Evolutionary conservation across 768 basidiomycete genomes (phyloP), one percentile per base, ranked within the genome.

Genomic region (Lactarius sanguifluus): DNA sequence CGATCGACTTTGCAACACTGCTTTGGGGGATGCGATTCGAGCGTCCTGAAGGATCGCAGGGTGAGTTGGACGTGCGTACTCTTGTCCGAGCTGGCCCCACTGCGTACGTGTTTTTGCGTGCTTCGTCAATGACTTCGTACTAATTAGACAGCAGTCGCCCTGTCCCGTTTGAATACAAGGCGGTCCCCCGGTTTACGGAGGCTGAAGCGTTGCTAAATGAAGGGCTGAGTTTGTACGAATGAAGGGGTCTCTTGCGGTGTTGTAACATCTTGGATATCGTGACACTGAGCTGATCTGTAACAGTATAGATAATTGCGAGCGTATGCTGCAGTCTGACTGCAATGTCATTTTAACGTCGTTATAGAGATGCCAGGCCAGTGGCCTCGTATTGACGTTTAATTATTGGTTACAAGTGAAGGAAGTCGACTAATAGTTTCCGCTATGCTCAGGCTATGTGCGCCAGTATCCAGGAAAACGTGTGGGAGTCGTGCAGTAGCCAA

Each of bases 1-100:
- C 75, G 61, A 76, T 77, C 40, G 67, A 71, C 45, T 71, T 77
- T 32, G 77, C 77, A 9, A 66, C 70, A 13, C 64, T 75, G 2
- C 70, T 79, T 38, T 72, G 69, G 64, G 73, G 72, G 23, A 69
- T 63, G 52, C 66, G 64, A 34, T 64, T 75, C 23, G 67, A 58
- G 18, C 65, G 61, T 3, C 20, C 52, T 28, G 28, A 41, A 5
- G 60, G 62, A 28, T 40, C 57, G 1, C 20, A 57, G 5, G 70
- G 60, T 0, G 30, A 60, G 6, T 45, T 63, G 32, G 64, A 62
- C 41, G 15, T 50, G 9, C 41, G 40, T 16, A 60, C 34, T 5
- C 16, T 45, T 32, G 47, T 57, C 15, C 23, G 57, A 38, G 15
- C 41, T 4, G 71, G 54, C 2, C 10, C 62, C 8, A 45, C 55